phyloP scores from a whole-genome alignment of 805 yeast species.

The Teunomyces aglyptinius region DNA sequence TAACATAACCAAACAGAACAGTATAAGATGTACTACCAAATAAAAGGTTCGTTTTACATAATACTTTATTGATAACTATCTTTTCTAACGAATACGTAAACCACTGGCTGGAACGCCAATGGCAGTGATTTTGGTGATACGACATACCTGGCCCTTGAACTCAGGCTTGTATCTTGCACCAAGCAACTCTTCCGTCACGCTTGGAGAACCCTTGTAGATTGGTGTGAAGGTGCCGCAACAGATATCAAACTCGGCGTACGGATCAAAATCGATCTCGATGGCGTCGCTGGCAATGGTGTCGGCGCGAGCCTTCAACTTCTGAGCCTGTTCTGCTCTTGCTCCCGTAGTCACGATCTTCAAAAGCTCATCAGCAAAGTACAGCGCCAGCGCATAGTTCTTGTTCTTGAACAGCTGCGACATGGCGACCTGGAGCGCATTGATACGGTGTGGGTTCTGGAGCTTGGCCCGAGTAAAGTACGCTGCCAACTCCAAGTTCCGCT shows the following conservation, averaged over 20 bases:
- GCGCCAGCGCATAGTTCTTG: conserved; percentile 84
- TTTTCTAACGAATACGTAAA: conserved; percentile 51
- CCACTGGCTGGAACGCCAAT: conserved; percentile 95
- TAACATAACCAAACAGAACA: no score
- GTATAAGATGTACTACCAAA: no score
- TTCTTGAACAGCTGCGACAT: conserved; percentile 88
- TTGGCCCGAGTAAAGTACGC: conserved; percentile 90
- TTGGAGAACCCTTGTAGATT: conserved; percentile 72
- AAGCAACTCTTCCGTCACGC: conserved; percentile 75
- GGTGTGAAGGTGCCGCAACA: conserved; percentile 89
- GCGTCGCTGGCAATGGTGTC: conserved; percentile 84
- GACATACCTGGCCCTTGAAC: conserved; percentile 77
- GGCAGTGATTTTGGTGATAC: conserved; percentile 68
- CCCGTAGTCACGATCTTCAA: conserved; percentile 69
- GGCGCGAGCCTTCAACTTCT: conserved; percentile 74
- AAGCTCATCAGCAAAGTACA: conserved; percentile 84
- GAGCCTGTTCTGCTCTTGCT: conserved; percentile 84
- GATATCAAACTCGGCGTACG: conserved; percentile 84
- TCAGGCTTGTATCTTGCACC: conserved; percentile 82
- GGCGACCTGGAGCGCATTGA: conserved; percentile 90
- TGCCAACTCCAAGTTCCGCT: conserved; percentile 90
- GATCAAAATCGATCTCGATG: conserved; percentile 87
- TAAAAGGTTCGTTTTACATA: no score
- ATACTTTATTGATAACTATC: no score
- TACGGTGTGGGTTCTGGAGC: conserved; percentile 77